A percentile compares a stretch with the other conserved stretches of the same genome.
Evolutionary conservation across 2,329 filamentous ascomycete species (phyloP).

Genomic region (Xylariaceae sp.): DNA sequence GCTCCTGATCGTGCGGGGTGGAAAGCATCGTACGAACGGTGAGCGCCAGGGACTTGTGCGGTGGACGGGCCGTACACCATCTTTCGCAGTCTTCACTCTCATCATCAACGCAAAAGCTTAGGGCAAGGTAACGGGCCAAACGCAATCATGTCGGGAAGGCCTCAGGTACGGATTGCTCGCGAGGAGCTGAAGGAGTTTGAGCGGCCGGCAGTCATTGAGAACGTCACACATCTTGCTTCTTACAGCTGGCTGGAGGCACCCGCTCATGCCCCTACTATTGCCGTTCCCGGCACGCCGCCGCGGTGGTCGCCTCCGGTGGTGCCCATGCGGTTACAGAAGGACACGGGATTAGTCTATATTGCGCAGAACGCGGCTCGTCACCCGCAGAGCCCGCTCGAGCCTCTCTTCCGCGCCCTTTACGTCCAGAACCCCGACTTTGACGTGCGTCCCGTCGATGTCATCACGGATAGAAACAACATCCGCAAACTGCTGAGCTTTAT

Average conservation of each 20-base stretch:
- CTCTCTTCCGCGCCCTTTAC: slow-evolving; percentile 42
- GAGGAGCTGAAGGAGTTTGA: neutral
- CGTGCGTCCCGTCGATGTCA: slow-evolving; percentile 35
- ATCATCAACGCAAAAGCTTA: neutral
- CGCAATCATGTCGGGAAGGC: neutral
- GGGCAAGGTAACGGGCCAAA: neutral
- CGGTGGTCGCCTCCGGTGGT: slow-evolving; percentile 34
- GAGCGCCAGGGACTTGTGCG: neutral
- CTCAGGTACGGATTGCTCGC: slow-evolving; percentile 4
- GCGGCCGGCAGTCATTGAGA: slow-evolving; percentile 29
- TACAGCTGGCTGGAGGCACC: slow-evolving; percentile 45
- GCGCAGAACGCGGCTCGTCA: slow-evolving; percentile 42
- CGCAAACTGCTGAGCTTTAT: slow-evolving; percentile 45
- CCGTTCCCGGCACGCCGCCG: slow-evolving; percentile 40
- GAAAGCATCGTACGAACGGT: neutral
- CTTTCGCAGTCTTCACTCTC: neutral
- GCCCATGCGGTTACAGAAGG: slow-evolving; percentile 30
- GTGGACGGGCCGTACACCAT: neutral
- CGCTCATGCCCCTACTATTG: slow-evolving; percentile 36
- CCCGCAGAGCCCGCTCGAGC: slow-evolving; percentile 41
- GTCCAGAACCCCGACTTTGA: slow-evolving; percentile 36
- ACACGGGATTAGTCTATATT: slow-evolving; percentile 40
- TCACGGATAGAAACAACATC: slow-evolving; percentile 45
- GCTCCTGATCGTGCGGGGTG: neutral
- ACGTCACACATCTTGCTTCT: slow-evolving; percentile 40